A percentile compares a stretch with the other conserved stretches of the same genome.
phyloP scores from a whole-genome alignment of 129 eudicot genomes.

The Lactuca saligna region DNA sequence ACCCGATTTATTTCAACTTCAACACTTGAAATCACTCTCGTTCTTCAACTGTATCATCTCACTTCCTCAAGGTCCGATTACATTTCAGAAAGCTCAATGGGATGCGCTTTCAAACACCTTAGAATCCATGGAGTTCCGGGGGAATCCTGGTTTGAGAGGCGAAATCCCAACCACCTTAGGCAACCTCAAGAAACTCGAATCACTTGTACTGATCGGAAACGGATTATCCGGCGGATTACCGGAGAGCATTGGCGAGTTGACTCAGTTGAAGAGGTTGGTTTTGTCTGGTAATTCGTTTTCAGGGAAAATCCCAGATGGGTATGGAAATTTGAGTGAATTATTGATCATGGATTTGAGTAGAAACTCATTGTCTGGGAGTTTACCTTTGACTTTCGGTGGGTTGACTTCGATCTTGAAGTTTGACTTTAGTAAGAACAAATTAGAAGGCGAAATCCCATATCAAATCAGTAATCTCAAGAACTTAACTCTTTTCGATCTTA shows the following conservation, averaged over 20 bases:
- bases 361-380: slow-evolving; percentile 56
- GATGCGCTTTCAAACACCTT: slow-evolving; percentile 40
- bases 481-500: slow-evolving; percentile 71
- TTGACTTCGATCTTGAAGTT: slow-evolving; percentile 70
- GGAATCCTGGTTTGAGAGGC: slow-evolving; percentile 64
- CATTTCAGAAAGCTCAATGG: slow-evolving; percentile 56
- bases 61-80: slow-evolving; percentile 29
- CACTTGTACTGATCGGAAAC: slow-evolving; percentile 60
- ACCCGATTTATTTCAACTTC: slow-evolving; percentile 56
- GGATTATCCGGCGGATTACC: slow-evolving; percentile 59
- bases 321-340: slow-evolving; percentile 51
- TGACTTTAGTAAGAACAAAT: slow-evolving; percentile 63
- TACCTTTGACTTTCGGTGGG: slow-evolving; percentile 59
- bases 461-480: slow-evolving; percentile 56
- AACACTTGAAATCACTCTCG: slow-evolving; percentile 61
- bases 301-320: slow-evolving; percentile 54
- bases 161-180: slow-evolving; percentile 55
- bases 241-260: slow-evolving; percentile 43
- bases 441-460: slow-evolving; percentile 55
- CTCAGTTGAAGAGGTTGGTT: slow-evolving; percentile 53
- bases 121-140: slow-evolving; percentile 61
- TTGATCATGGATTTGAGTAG: slow-evolving; percentile 76
- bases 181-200: slow-evolving; percentile 57
- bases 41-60: slow-evolving; percentile 69
- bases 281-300: slow-evolving; percentile 52